These are phyloP conservation scores for Boletus pseudo-olivaceus DNA, from an alignment of 768 basidiomycete genomes.

Conservation along the genomic window DNA sequence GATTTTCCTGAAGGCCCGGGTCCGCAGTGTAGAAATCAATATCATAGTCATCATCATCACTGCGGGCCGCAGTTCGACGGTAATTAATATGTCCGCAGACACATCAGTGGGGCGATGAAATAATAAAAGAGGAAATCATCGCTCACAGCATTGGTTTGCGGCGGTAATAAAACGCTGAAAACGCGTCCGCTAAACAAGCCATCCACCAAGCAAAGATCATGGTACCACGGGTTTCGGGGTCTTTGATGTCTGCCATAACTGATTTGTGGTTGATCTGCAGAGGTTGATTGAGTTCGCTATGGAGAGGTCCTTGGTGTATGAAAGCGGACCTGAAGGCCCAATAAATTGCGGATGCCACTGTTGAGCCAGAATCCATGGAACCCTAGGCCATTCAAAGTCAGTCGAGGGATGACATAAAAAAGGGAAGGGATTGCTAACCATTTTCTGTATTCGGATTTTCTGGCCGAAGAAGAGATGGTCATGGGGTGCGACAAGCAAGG, in stretches of 20 bases:
- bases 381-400: slow-evolving; percentile 42
- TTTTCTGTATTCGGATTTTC: slow-evolving; percentile 71
- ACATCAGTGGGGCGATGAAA: slow-evolving; percentile 8
- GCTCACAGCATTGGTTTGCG: slow-evolving; percentile 73
- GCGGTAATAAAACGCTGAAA: slow-evolving; percentile 78
- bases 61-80: slow-evolving; percentile 24
- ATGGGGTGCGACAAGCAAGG: slow-evolving; percentile 2
- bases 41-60: slow-evolving; percentile 85
- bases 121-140: not conserved
- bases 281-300: slow-evolving; percentile 4
- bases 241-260: slow-evolving; percentile 67
- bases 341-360: slow-evolving; percentile 70
- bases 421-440: slow-evolving; percentile 42
- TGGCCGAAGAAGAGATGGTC: slow-evolving; percentile 28
- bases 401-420: slow-evolving; percentile 12
- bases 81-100: slow-evolving; percentile 19
- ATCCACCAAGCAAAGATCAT: slow-evolving; percentile 96
- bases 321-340: slow-evolving; percentile 63
- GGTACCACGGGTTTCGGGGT: slow-evolving; percentile 72
- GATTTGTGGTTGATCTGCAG: slow-evolving; percentile 80
- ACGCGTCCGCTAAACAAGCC: slow-evolving; percentile 82
- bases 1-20: slow-evolving; percentile 47
- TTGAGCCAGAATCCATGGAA: slow-evolving; percentile 85
- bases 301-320: slow-evolving; percentile 8
- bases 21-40: slow-evolving; percentile 84